Evolutionary conservation across 2,329 filamentous ascomycete genomes (phyloP).

Genomic region (Fusarium kyushuense): DNA sequence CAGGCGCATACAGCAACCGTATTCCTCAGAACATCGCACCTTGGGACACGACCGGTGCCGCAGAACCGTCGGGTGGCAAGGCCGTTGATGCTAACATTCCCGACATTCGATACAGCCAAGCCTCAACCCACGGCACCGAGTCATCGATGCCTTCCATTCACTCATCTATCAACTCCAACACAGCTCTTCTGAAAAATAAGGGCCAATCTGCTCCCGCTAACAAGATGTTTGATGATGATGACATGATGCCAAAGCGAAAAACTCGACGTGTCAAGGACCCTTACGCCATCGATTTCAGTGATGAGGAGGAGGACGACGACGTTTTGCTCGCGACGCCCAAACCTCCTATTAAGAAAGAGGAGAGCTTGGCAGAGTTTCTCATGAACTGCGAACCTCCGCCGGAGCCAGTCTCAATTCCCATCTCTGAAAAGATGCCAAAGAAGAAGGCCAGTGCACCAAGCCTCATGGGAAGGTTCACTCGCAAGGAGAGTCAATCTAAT

Average conservation of each 20-base stretch:
- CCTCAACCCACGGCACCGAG: slow-evolving; percentile 69
- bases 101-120: slow-evolving; percentile 67
- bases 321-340: slow-evolving; percentile 55
- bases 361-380: slow-evolving; percentile 80
- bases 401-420: slow-evolving; percentile 56
- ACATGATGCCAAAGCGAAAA: slow-evolving; percentile 76
- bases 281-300: slow-evolving; percentile 89
- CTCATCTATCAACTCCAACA: slow-evolving; percentile 80
- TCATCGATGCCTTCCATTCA: slow-evolving; percentile 67
- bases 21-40: slow-evolving; percentile 87
- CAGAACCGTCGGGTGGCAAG: slow-evolving; percentile 68
- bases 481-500: slow-evolving; percentile 50
- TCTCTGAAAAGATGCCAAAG: slow-evolving; percentile 60
- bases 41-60: slow-evolving; percentile 87
- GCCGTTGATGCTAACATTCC: slow-evolving; percentile 69
- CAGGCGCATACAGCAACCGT: slow-evolving; percentile 68
- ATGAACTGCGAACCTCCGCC: slow-evolving; percentile 75
- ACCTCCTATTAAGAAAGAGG: slow-evolving; percentile 63
- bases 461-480: slow-evolving; percentile 70
- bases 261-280: slow-evolving; percentile 85
- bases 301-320: slow-evolving; percentile 68
- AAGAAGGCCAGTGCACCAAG: slow-evolving; percentile 74
- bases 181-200: slow-evolving; percentile 70
- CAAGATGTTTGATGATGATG: slow-evolving; percentile 62
- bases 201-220: slow-evolving; percentile 46